Percentiles rank a stretch among this genome's conserved stretches.
phyloP scores from a whole-genome alignment of 228 moss, liverwort and hornwort genomes.

The Sphagnum fallax region DNA sequence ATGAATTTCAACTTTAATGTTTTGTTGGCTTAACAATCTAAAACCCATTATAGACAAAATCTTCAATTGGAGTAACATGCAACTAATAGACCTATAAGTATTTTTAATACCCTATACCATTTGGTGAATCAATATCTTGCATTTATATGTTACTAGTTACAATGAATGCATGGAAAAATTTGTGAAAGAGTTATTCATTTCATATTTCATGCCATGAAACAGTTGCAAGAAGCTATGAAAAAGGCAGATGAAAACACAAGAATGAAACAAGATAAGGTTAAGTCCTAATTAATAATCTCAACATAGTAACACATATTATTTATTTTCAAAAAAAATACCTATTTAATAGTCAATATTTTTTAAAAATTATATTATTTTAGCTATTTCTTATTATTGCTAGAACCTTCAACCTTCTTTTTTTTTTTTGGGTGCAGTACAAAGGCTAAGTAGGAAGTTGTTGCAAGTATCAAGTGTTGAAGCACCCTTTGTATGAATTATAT shows the following conservation, averaged over 20 bases:
- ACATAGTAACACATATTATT: not conserved
- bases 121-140: not conserved
- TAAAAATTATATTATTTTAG: too few species aligned
- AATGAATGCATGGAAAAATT: not conserved
- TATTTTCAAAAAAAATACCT: not conserved
- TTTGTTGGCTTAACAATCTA: not conserved
- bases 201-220: not conserved
- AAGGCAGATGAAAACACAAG: conserved; percentile 74
- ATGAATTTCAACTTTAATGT: too few species aligned
- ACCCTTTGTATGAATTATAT: too few species aligned
- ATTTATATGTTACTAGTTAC: not conserved
- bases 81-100: not conserved
- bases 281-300: not conserved
- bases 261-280: conserved; percentile 86
- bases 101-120: not conserved
- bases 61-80: not conserved
- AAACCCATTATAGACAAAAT: not conserved
- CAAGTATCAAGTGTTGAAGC: too few species aligned
- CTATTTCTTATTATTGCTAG: too few species aligned
- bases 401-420: too few species aligned
- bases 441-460: not conserved
- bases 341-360: not conserved
- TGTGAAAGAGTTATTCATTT: too few species aligned
- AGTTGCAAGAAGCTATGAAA: conserved; percentile 91
- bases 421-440: not conserved